Conservation (phyloP, 1,284 basidiomycete species). For the Porogramme epimiltina region DNA sequence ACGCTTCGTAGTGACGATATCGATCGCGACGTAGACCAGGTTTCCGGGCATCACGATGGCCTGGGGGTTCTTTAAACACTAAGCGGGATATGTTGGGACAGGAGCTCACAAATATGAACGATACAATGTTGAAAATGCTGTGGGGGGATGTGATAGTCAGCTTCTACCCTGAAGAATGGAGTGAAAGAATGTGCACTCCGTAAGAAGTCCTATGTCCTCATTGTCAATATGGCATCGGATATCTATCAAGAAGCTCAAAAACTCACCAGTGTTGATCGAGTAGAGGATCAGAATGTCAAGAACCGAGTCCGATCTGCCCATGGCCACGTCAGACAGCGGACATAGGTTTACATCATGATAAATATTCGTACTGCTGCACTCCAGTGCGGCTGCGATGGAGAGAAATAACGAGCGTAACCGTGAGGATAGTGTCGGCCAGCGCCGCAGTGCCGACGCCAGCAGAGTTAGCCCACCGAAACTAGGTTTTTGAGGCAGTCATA, state of each 20-base stretch:
- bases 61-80: no score
- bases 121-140: no score
- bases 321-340: no score
- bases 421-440: slow-evolving; percentile 15
- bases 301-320: slow-evolving; percentile 11
- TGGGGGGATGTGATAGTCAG: no score
- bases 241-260: no score
- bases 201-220: background rate
- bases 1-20: slow-evolving; percentile 18
- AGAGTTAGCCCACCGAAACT: slow-evolving; percentile 16
- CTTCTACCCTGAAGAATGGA: no score
- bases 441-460: slow-evolving; percentile 16
- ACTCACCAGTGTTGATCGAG: slow-evolving; percentile 14
- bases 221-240: no score
- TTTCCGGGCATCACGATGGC: slow-evolving; percentile 17
- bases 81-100: no score
- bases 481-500: no score
- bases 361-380: slow-evolving; percentile 3
- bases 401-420: slow-evolving; percentile 11
- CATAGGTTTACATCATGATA: background rate
- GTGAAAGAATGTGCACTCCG: no score
- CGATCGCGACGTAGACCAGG: slow-evolving; percentile 13
- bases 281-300: slow-evolving; percentile 20
- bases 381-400: slow-evolving; percentile 16
- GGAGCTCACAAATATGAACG: no score